These are phyloP conservation scores for Marchantia paleacea DNA, from an alignment of 225 moss, liverwort and hornwort species.

Conservation along the genomic window DNA sequence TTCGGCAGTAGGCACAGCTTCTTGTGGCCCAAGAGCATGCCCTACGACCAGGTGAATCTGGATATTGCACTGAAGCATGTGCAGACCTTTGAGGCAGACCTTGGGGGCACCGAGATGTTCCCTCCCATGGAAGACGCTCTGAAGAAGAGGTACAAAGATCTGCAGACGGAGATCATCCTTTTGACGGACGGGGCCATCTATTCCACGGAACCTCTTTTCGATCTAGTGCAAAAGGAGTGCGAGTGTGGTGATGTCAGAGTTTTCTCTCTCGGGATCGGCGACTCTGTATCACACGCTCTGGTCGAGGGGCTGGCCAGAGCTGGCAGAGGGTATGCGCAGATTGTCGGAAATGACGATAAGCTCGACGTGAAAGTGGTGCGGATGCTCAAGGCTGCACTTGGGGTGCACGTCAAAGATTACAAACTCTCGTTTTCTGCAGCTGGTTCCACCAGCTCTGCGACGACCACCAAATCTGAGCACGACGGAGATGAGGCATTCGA, in stretches of 20 bases:
- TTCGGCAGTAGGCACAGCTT: constrained; percentile 36
- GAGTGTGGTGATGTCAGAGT: constrained; percentile 44
- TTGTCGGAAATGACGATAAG: constrained; percentile 44
- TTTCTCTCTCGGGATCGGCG: constrained; percentile 54
- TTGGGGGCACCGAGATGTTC: constrained; percentile 55
- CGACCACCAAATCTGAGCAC: not conserved
- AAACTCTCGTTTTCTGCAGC: constrained; percentile 34
- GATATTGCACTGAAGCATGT: constrained; percentile 30
- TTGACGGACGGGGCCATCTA: constrained; percentile 61
- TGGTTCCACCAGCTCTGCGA: too few relatives aligned
- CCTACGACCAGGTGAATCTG: constrained; percentile 39
- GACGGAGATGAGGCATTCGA: constrained; percentile 31
- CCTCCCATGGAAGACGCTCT: constrained; percentile 40
- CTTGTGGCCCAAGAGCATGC: constrained; percentile 45
- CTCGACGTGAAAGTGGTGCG: constrained; percentile 58
- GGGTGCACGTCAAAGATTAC: constrained; percentile 36
- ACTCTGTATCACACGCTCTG: constrained; percentile 41
- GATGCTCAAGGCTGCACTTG: constrained; percentile 55
- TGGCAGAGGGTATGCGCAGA: constrained; percentile 52
- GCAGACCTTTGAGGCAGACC: constrained; percentile 35
- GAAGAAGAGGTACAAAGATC: constrained; percentile 37
- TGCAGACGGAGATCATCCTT: constrained; percentile 48
- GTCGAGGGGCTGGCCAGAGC: constrained; percentile 55
- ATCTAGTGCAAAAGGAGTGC: constrained; percentile 25
- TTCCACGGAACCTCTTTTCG: constrained; percentile 31